These are phyloP conservation scores for Candida pseudocylindracea DNA, from an alignment of 1,139 yeast genomes.

Conservation along the genomic window DNA sequence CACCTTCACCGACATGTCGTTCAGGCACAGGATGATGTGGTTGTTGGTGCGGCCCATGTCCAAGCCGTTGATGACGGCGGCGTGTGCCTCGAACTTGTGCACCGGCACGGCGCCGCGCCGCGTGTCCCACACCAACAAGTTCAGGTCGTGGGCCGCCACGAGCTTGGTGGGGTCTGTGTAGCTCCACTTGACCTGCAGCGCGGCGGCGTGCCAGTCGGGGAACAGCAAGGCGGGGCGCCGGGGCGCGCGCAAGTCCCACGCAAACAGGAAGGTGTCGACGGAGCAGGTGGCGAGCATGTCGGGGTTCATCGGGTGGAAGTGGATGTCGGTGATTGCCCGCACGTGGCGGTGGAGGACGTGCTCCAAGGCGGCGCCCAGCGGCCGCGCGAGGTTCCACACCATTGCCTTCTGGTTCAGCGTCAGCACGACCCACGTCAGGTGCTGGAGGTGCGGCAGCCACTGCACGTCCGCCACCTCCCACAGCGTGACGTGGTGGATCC, in stretches of 20 bases:
- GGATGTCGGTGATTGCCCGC: constrained; percentile 87
- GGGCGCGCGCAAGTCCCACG: constrained; percentile 84
- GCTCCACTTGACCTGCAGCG: constrained; percentile 91
- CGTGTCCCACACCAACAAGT: constrained; percentile 70
- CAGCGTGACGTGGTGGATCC: constrained; percentile 77
- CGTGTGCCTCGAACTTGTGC: constrained; percentile 47
- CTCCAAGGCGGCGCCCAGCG: constrained; percentile 60
- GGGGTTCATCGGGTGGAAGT: constrained; percentile 75
- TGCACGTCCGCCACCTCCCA: constrained; percentile 99
- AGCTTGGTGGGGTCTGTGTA: constrained; percentile 49
- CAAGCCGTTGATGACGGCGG: constrained; percentile 68
- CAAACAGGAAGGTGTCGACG: constrained; percentile 65
- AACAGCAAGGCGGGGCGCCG: constrained; percentile 47
- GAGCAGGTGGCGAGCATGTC: constrained; percentile 87
- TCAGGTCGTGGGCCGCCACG: constrained; percentile 73
- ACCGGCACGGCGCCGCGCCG: constrained; percentile 67
- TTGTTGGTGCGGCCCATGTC: constrained; percentile 50
- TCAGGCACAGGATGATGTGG: constrained; percentile 58
- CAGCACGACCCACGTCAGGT: constrained; percentile 81
- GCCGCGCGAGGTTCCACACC: constrained; percentile 74
- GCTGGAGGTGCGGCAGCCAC: constrained; percentile 80
- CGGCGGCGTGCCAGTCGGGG: constrained; percentile 91
- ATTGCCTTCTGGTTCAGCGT: constrained; percentile 90
- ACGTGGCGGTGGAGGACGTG: constrained; percentile 76
- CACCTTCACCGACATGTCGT: constrained; percentile 66